Evolutionary conservation across 2,329 filamentous ascomycete species (phyloP).

Genomic region (Sarocladium oryzae): DNA sequence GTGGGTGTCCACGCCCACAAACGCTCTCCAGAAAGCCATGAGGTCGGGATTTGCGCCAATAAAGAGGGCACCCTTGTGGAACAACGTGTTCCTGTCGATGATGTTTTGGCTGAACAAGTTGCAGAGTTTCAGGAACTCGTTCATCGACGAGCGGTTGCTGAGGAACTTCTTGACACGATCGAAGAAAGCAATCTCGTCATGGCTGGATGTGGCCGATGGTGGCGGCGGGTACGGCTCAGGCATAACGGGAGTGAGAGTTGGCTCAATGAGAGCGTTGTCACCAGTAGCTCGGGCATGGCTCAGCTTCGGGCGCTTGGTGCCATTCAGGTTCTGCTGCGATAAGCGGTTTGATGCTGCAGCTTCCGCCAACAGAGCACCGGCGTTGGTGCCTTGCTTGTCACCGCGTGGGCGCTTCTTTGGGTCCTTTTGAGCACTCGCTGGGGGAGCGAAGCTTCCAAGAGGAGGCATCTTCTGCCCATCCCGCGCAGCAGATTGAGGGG

Average conservation of each 20-base stretch:
- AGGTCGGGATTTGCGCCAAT: slow-evolving; percentile 84
- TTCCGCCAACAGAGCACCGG: slow-evolving; percentile 38
- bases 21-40: slow-evolving; percentile 80
- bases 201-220: slow-evolving; percentile 63
- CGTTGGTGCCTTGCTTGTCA: slow-evolving; percentile 46
- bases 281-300: slow-evolving; percentile 58
- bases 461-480: slow-evolving; percentile 79
- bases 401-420: slow-evolving; percentile 77
- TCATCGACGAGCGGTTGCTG: slow-evolving; percentile 84
- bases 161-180: slow-evolving; percentile 96
- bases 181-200: slow-evolving; percentile 89
- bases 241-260: slow-evolving; percentile 79
- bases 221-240: slow-evolving; percentile 81
- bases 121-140: slow-evolving; percentile 94
- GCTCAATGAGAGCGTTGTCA: slow-evolving; percentile 60
- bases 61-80: slow-evolving; percentile 77
- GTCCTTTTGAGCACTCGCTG: slow-evolving; percentile 75
- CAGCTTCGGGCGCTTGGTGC: slow-evolving; percentile 65
- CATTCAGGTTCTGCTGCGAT: slow-evolving; percentile 26
- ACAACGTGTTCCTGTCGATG: slow-evolving; percentile 76
- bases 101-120: slow-evolving; percentile 92
- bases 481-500: slow-evolving; percentile 46
- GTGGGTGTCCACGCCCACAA: slow-evolving; percentile 70
- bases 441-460: slow-evolving; percentile 87
- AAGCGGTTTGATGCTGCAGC: slow-evolving; percentile 30